Percentiles rank a stretch among this genome's conserved stretches.
These are phyloP conservation scores for Solanum hybrid DNA, from an alignment of 305 asterid genomes.

Conservation along the genomic window DNA sequence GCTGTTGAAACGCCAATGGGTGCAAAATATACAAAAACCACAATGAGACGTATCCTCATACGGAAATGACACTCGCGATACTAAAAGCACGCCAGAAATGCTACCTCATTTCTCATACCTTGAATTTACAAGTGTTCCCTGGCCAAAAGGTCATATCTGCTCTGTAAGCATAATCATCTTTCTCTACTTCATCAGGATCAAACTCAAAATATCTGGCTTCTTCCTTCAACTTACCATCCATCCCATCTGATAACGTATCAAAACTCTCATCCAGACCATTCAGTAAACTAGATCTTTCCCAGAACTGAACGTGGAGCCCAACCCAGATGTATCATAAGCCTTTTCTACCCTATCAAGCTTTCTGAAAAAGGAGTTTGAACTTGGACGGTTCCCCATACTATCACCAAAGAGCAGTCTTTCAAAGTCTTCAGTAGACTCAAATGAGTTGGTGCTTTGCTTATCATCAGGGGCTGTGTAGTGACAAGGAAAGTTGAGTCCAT, in stretches of 20 bases:
- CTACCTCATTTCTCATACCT: constrained; percentile 33
- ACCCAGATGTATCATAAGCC: constrained; percentile 26
- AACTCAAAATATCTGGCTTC: constrained; percentile 59
- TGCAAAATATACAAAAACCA: not conserved
- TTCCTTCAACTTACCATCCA: constrained; percentile 46
- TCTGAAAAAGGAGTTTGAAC: constrained; percentile 26
- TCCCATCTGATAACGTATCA: constrained; percentile 47
- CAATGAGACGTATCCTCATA: not conserved
- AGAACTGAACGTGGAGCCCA: constrained; percentile 13
- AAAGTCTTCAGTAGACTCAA: constrained; percentile 34
- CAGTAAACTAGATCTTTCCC: constrained; percentile 20
- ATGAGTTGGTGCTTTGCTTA: constrained; percentile 17
- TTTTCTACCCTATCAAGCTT: constrained; percentile 47
- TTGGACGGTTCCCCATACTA: constrained; percentile 7
- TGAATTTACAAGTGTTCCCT: constrained; percentile 49
- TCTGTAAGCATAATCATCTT: constrained; percentile 54
- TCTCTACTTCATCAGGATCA: constrained; percentile 45
- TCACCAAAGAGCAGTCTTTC: constrained; percentile 31
- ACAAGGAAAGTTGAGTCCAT: not conserved
- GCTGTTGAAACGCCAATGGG: not conserved
- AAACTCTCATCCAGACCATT: constrained; percentile 31
- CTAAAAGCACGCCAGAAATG: not conserved
- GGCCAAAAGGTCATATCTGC: constrained; percentile 48
- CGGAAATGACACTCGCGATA: not conserved
- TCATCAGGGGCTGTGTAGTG: constrained; percentile 3